Base-by-base conservation (phyloP, 805 yeast species). In the Metschnikowia dekortorum region DNA sequence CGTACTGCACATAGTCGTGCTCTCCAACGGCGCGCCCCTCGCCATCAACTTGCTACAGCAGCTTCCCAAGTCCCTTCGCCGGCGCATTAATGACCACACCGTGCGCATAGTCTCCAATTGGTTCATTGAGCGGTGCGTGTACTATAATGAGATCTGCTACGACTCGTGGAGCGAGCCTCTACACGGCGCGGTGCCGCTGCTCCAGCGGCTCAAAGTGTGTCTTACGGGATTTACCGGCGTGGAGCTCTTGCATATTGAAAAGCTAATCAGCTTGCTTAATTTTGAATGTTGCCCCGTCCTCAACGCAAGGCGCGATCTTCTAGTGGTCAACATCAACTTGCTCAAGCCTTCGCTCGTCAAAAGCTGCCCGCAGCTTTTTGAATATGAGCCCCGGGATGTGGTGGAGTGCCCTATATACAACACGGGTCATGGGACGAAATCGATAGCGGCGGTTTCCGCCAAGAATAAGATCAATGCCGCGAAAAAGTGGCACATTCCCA, bases 161-260 rank as follows among this genome's bases (percentile, higher is more conserved):
- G 96, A 85, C 61, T 63, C 69, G 13, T 88, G 96, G 96, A 78
- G 85, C 3, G 61, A 61, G 47, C 88, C 87, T 1, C 70, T 79
- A 45, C 66, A 40, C 49, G 73, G 75, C 6, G 53, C 69, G 9
- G 56, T 61, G 11, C 61, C 60, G 43, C 61, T 66, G 50, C 53
- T 49, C 4, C 57, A 48, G 18, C 56, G 57, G 39, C 67, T 63
- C 53, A 61, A 61, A 45, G 69, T 85, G 4, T 75, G 85, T 53
- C 73, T 85, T 2, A 79, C 89, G 3, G 96, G 96, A 3, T 89
- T 85, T 63, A 76, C 82, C 18, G 96, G 95, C 0, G 82, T 87
- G 29, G 95, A 89, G 64, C 67, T 82, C 14, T 67, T 87, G 39
- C 96, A 89, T 66, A 61, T 86, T 10, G 81, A 79, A 8, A 85